Evolutionary conservation across 139 green algal genomes (phyloP).

Genomic region (Nannochloris sp.): DNA sequence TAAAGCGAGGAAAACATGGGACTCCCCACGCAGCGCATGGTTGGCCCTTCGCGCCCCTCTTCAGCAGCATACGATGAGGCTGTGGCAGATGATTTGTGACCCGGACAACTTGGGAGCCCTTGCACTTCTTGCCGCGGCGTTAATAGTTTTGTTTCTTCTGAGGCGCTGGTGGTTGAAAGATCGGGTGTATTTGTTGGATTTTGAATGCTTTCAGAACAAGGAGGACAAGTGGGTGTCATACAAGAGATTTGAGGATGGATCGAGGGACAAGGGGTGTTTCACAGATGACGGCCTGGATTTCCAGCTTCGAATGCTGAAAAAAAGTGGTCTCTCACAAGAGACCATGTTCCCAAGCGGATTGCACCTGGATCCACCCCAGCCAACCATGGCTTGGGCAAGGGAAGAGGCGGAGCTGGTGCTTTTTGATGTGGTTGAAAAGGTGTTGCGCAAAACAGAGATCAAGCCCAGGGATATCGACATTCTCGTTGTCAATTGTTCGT

Average conservation of each 20-base stretch:
- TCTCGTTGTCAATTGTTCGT: constrained; percentile 67
- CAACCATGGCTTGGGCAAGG: constrained; percentile 44
- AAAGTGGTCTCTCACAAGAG: constrained; percentile 48
- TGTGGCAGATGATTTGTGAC: too few species aligned
- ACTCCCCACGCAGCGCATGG: too few species aligned
- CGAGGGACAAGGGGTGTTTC: constrained; percentile 25
- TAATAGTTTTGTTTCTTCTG: background rate
- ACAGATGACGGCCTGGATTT: constrained; percentile 57
- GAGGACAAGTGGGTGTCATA: constrained; percentile 27
- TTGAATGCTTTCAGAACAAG: constrained; percentile 48
- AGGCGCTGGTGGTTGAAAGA: constrained; percentile 7
- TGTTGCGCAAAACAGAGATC: constrained; percentile 39
- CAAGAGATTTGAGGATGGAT: constrained; percentile 30
- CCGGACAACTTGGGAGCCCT: background rate
- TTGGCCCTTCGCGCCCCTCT: background rate
- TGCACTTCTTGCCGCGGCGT: background rate
- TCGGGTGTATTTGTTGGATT: constrained; percentile 66
- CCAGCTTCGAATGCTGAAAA: constrained; percentile 50
- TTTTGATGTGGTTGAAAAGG: constrained; percentile 42
- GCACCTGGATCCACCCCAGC: constrained; percentile 24
- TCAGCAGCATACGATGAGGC: too few species aligned
- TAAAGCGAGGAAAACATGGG: too few species aligned
- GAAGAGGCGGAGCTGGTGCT: constrained; percentile 65
- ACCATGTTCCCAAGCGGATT: constrained; percentile 62
- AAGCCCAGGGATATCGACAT: constrained; percentile 62